phyloP scores from a whole-genome alignment of 352 stramenopile genomes.

The Pythium phragmitis region DNA sequence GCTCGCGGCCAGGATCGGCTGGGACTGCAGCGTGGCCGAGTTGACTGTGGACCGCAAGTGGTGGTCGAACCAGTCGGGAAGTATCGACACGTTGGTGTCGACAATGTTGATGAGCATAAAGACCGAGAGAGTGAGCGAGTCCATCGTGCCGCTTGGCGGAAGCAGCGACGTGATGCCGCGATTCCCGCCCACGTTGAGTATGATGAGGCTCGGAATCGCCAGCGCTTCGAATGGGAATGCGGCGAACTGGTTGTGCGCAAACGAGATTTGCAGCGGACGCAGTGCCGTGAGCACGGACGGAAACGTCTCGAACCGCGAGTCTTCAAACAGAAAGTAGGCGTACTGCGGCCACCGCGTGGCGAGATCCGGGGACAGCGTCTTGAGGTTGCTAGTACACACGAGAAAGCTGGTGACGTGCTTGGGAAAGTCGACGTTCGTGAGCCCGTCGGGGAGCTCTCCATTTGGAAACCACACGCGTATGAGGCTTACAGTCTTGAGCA shows the following conservation, averaged over 20 bases:
- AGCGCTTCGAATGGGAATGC: conserved; percentile 14
- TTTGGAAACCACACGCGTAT: conserved; percentile 12
- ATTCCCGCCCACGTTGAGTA: conserved; percentile 14
- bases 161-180: conserved; percentile 10
- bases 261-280: conserved; percentile 10
- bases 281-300: conserved; percentile 1
- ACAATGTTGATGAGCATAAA: background rate
- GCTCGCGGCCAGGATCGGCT: background rate
- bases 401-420: background rate
- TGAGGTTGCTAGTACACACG: conserved; percentile 14
- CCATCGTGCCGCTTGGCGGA: background rate
- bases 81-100: conserved; percentile 10
- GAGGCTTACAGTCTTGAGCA: conserved; percentile 10
- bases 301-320: conserved; percentile 4
- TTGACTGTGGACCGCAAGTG: background rate
- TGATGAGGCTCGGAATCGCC: background rate
- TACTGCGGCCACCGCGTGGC: background rate
- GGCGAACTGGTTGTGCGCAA: conserved; percentile 2
- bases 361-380: background rate
- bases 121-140: no score
- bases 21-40: background rate
- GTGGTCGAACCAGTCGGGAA: conserved; percentile 10
- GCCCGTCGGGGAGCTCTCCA: conserved; percentile 10
- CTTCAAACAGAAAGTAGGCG: conserved; percentile 9
- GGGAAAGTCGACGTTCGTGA: conserved; percentile 19